phyloP scores from a whole-genome alignment of 768 basidiomycete genomes.

The Leucogyrophana mollusca region DNA sequence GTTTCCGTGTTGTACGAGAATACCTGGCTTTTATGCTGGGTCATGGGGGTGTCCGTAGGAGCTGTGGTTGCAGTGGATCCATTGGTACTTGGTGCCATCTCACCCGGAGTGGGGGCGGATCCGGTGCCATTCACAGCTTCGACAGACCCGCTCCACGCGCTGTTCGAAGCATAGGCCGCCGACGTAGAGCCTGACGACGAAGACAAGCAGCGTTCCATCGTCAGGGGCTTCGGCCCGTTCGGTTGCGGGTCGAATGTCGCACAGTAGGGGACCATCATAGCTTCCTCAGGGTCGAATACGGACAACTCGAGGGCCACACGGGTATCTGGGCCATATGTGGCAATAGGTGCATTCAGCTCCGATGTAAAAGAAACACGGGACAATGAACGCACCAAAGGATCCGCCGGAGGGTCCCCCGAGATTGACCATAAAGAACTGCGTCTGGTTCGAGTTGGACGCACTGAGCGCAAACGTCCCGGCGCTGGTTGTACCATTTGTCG shows the following conservation, averaged over 20 bases:
- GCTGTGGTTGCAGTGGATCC: slow-evolving; percentile 6
- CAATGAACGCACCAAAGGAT: too few species aligned
- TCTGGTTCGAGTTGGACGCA: slow-evolving; percentile 47
- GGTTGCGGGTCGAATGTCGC: slow-evolving; percentile 62
- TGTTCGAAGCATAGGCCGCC: too few species aligned
- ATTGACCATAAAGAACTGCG: slow-evolving; percentile 41
- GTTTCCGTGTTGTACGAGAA: slow-evolving; percentile 55
- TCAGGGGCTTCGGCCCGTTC: slow-evolving; percentile 45
- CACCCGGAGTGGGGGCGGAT: neutral
- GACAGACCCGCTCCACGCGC: too few species aligned
- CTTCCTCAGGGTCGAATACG: slow-evolving; percentile 38
- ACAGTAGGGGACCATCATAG: slow-evolving; percentile 45
- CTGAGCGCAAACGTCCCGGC: slow-evolving; percentile 40
- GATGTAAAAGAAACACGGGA: too few species aligned
- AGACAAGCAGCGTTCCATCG: slow-evolving; percentile 41
- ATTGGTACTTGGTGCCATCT: neutral
- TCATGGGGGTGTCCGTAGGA: slow-evolving; percentile 3
- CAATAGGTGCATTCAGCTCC: too few species aligned
- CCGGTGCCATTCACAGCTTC: slow-evolving; percentile 4
- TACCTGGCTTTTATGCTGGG: slow-evolving; percentile 46
- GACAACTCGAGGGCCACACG: slow-evolving; percentile 44
- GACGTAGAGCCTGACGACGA: neutral
- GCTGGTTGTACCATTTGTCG: slow-evolving; percentile 18
- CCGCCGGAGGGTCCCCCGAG: slow-evolving; percentile 3
- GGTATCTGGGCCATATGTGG: too few species aligned